Base-by-base conservation (phyloP, 352 stramenopile species). In the Globisporangium takayamanum region DNA sequence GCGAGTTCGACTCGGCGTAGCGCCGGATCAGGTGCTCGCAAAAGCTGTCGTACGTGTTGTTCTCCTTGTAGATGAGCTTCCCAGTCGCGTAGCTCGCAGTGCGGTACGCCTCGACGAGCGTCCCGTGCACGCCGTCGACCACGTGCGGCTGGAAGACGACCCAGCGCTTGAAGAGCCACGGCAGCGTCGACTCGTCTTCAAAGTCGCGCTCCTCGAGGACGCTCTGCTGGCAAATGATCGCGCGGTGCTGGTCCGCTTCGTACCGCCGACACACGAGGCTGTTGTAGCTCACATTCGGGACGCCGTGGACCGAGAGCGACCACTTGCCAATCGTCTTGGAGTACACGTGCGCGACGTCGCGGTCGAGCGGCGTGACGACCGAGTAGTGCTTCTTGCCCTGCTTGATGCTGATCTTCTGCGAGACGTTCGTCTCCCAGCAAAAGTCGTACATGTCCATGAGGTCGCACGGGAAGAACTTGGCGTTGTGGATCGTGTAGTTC, bases 21-120 rank as follows among this genome's bases (percentile, higher is more conserved):
- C 84, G 80, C 53, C 84, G 80, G 68, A 94, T 94, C 53, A 94
- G 58, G 68, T 94, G 84, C 65, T 94, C 84, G 64, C 84, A 94
- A 61, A 94, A 94, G 64, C 82, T 92, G 68, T 94, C 84, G 73
- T 94, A 94, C 65, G 80, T 89, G 63, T 92, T 92, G 73, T 91
- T 84, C 49, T 91, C 84, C 68, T 91, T 92, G 79, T 94, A 94
- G 64, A 94, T 90, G 59, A 86, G 80, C 22, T 80, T 64, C 2
- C 84, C 84, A 0, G 84, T 92, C 10, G 84, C 84, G 60, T 94
- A 94, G 67, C 81, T 92, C 47, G 84, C 84, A 14, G 81, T 92
- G 58, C 84, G 84, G 42, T 87, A 94, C 30, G 84, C 83, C 59
- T 94, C 84, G 33, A 94, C 84, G 33, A 83, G 80, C 39, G 81